Evolutionary conservation across 2,329 filamentous ascomycete species (phyloP).

Genomic region (Cladosporium sphaerospermum): DNA sequence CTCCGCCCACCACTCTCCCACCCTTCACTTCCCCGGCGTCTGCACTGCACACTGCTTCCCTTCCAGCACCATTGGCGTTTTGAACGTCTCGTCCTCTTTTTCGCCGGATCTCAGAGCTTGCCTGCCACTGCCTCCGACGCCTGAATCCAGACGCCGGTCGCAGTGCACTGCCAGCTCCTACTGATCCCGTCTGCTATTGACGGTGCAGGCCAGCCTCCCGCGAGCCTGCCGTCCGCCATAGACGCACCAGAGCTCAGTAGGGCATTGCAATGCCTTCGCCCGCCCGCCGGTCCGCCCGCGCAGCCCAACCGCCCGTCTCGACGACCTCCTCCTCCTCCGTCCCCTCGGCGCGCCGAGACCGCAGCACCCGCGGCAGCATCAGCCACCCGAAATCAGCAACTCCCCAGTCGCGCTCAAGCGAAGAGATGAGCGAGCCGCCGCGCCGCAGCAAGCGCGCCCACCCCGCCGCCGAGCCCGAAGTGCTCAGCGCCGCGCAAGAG

Average conservation of each 20-base stretch:
- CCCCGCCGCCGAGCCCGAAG: conserved; percentile 55
- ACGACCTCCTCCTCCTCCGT: conserved; percentile 70
- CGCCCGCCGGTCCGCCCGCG: conserved; percentile 78
- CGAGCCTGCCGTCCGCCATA: not conserved
- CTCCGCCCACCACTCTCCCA: not conserved
- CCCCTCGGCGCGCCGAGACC: conserved; percentile 54
- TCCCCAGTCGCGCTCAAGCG: conserved; percentile 65
- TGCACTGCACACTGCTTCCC: not conserved
- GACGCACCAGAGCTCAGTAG: not conserved
- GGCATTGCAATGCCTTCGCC: conserved; percentile 24
- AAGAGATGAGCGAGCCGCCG: conserved; percentile 61
- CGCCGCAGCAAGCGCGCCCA: conserved; percentile 74
- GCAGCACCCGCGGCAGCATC: conserved; percentile 63
- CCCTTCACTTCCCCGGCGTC: not conserved
- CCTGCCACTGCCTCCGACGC: not conserved
- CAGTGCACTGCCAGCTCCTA: not conserved
- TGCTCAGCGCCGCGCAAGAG: conserved; percentile 33
- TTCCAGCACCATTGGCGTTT: not conserved
- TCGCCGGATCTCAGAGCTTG: not conserved
- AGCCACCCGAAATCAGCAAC: conserved; percentile 72
- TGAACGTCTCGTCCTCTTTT: not conserved
- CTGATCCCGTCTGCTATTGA: not conserved
- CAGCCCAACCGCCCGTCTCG: conserved; percentile 51
- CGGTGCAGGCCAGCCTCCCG: not conserved
- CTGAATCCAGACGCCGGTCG: not conserved